A percentile compares a stretch with the other conserved stretches of the same genome.
phyloP scores from a whole-genome alignment of 2,329 filamentous ascomycete genomes.

The Cladophialophora exuberans region DNA sequence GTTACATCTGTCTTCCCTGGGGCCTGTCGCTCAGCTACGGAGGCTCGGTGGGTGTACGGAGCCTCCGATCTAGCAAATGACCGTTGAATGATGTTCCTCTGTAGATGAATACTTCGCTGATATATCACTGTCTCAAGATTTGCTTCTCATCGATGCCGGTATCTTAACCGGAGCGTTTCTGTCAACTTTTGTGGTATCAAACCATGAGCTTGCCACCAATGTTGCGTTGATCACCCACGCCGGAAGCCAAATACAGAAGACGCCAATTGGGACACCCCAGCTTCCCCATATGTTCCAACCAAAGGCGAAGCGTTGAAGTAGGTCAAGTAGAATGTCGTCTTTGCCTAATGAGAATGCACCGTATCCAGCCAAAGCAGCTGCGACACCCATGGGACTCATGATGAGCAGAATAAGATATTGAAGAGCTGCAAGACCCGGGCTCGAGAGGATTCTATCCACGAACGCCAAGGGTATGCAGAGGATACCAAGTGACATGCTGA shows the following conservation, averaged over 20 bases:
- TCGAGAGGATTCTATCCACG: constrained; percentile 40
- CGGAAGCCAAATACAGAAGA: constrained; percentile 97
- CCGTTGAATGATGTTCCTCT: too few species aligned
- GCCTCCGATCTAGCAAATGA: too few species aligned
- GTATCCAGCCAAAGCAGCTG: constrained; percentile 54
- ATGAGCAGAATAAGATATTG: constrained; percentile 59
- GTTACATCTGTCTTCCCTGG: too few species aligned
- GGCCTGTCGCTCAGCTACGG: too few species aligned
- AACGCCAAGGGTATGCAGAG: constrained; percentile 81
- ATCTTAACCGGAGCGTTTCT: neutral
- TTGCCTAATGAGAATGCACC: constrained; percentile 41
- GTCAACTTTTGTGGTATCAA: constrained; percentile 3
- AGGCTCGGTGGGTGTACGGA: too few species aligned
- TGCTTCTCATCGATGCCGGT: neutral
- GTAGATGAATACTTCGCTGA: too few species aligned
- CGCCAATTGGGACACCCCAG: constrained; percentile 77
- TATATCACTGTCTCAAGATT: too few species aligned
- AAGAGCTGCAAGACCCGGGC: constrained; percentile 33
- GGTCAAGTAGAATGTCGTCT: constrained; percentile 49
- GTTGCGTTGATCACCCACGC: constrained; percentile 72
- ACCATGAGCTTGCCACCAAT: constrained; percentile 31
- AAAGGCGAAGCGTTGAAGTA: constrained; percentile 75
- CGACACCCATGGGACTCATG: constrained; percentile 59
- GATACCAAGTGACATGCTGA: constrained; percentile 82
- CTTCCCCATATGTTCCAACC: constrained; percentile 88